These are phyloP conservation scores for Sistotremastrum suecicum DNA, from an alignment of 768 basidiomycete genomes.

Conservation along the genomic window DNA sequence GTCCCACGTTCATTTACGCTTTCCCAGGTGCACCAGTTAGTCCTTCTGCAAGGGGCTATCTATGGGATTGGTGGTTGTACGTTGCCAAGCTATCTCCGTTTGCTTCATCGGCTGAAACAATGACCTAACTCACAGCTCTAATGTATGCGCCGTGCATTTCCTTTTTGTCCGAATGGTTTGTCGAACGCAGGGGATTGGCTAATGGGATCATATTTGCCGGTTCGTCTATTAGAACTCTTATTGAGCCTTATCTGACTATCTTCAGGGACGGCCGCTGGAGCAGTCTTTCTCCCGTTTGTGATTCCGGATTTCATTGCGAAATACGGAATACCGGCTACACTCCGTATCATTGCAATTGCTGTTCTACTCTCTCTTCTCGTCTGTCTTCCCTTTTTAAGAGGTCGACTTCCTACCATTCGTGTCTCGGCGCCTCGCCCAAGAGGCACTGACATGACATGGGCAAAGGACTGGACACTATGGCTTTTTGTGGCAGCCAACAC, in stretches of 20 bases:
- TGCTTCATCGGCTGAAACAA: background rate
- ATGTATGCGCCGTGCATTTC: constrained; percentile 16
- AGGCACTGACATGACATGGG: constrained; percentile 6
- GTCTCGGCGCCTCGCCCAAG: constrained; percentile 7
- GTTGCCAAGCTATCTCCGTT: background rate
- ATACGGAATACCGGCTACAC: constrained; percentile 12
- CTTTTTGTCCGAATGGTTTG: constrained; percentile 21
- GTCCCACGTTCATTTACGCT: background rate
- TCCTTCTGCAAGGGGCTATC: constrained; percentile 17
- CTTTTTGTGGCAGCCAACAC: constrained; percentile 13
- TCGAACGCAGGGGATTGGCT: constrained; percentile 17
- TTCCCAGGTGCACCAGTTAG: constrained; percentile 12
- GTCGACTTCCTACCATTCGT: constrained; percentile 13
- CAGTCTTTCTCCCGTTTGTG: constrained; percentile 14
- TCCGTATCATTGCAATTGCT: constrained; percentile 13
- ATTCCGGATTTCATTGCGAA: constrained; percentile 13
- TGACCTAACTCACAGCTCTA: constrained; percentile 9
- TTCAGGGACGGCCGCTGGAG: constrained; percentile 14
- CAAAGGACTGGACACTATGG: constrained; percentile 14
- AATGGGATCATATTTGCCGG: constrained; percentile 19
- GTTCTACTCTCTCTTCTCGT: constrained; percentile 9
- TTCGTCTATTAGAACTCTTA: background rate
- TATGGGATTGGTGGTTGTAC: constrained; percentile 18
- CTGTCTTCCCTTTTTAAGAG: constrained; percentile 13
- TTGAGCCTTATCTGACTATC: too few species aligned